Evolutionary conservation across 352 stramenopile genomes (phyloP).

Genomic region (Globisporangium paroecandrum): DNA sequence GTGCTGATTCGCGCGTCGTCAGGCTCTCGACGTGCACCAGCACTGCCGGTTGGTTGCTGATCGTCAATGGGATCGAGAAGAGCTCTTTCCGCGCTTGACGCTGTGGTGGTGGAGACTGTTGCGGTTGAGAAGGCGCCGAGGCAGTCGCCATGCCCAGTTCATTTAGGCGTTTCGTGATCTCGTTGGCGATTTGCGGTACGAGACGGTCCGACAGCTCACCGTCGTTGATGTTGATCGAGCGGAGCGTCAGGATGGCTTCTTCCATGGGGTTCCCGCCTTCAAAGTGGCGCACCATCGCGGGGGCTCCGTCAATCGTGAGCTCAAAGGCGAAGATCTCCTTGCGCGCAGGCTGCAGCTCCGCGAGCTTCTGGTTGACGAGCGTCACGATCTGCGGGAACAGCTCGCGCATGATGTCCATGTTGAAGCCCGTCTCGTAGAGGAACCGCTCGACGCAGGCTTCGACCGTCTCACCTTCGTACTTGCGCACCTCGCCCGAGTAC

Average conservation of each 20-base stretch:
- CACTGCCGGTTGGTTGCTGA: constrained; percentile 42
- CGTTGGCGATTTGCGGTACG: constrained; percentile 53
- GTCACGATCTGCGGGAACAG: constrained; percentile 58
- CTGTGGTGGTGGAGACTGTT: neutral
- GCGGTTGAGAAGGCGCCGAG: neutral
- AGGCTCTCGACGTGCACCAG: constrained; percentile 64
- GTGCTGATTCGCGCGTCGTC: constrained; percentile 54
- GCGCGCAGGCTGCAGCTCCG: constrained; percentile 45
- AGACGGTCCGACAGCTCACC: constrained; percentile 50
- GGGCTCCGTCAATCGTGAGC: constrained; percentile 47
- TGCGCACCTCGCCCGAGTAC: constrained; percentile 44
- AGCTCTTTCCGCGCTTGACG: constrained; percentile 32
- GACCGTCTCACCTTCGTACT: constrained; percentile 55
- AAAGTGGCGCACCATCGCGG: constrained; percentile 63
- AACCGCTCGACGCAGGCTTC: constrained; percentile 66
- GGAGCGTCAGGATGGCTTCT: constrained; percentile 53
- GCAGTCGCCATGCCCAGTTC: neutral
- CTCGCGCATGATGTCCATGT: constrained; percentile 58
- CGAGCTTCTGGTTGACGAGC: constrained; percentile 57
- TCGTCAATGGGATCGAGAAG: constrained; percentile 64
- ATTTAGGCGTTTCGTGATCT: constrained; percentile 53
- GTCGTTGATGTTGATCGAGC: constrained; percentile 39
- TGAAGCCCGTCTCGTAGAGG: constrained; percentile 53
- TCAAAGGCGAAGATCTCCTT: constrained; percentile 59
- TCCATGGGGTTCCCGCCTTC: constrained; percentile 52